Base-by-base conservation (phyloP, 345 rosid genomes). In the Chamaenerion angustifolium region DNA sequence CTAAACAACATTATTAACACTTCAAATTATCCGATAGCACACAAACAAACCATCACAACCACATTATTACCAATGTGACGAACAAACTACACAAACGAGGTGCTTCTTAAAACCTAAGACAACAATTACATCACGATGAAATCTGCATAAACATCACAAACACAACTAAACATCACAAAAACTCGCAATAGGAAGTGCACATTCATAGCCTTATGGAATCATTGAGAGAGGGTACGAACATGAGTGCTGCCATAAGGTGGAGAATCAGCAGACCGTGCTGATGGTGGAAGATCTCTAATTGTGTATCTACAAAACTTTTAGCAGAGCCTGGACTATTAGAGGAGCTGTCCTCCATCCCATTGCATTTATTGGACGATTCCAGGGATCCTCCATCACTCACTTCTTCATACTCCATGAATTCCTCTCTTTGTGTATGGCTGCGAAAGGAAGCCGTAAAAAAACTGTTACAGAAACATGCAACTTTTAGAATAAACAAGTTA, bases 171-270 rank as follows among this genome's bases (percentile, higher is more conserved):
- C n/a, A n/a, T n/a, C n/a, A n/a, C n/a, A n/a, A n/a, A n/a, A n/a
- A n/a, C n/a, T n/a, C n/a, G n/a, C n/a, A n/a, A n/a, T n/a, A n/a
- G n/a, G n/a, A n/a, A n/a, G n/a, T n/a, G n/a, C n/a, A n/a, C n/a
- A n/a, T n/a, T n/a, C n/a, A n/a, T n/a, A n/a, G n/a, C n/a, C n/a
- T n/a, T n/a, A 19, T 15, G 1, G 10, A 18, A 56, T 31, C 52
- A 62, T 12, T 52, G 17, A 92, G 75, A 42, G 98, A 87, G 48
- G 98, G 98, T 43, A 71, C 83, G 52, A 92, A 78, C 98, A 92
- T 92, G 58, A 84, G 68, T 47, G 83, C 56, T 14, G 85, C 80
- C 57, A 87, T 71, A 60, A 92, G 71, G 76, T 87, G 95, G 57
- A 92, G 76, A 42, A 80, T 61, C 56, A 87, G 68, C 70, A 84